Evolutionary conservation across 306 rosid species (phyloP).

Genomic region (Trifolium dubium): DNA sequence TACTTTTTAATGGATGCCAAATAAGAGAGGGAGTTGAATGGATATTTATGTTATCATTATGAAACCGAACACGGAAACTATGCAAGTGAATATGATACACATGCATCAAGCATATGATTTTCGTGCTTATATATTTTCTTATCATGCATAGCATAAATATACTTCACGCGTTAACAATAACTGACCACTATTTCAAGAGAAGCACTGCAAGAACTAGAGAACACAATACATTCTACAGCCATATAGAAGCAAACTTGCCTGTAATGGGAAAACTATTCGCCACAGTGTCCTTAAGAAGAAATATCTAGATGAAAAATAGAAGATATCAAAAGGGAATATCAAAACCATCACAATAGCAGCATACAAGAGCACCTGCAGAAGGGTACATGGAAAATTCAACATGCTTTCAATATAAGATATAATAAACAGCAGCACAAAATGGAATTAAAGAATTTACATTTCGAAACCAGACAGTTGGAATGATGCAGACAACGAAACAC

Average conservation of each 20-base stretch:
- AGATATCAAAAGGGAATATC: conserved; percentile 94
- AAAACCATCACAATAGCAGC: conserved; percentile 74
- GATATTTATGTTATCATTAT: conserved; percentile 8
- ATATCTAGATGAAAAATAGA: conserved; percentile 88
- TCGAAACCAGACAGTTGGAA: background rate
- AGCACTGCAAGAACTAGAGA: conserved; percentile 2
- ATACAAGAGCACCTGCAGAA: conserved; percentile 92
- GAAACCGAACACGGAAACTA: conserved; percentile 20
- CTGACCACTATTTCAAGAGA: conserved; percentile 32
- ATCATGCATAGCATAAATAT: conserved; percentile 30
- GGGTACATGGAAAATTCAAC: conserved; percentile 47
- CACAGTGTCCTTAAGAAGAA: conserved; percentile 89
- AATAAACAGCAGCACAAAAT: conserved; percentile 32
- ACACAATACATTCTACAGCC: background rate
- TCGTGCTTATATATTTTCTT: conserved; percentile 17
- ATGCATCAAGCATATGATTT: conserved; percentile 23
- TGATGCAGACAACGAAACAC: conserved; percentile 30
- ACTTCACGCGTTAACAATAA: conserved; percentile 16
- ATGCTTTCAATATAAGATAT: conserved; percentile 34
- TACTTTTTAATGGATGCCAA: conserved; percentile 25
- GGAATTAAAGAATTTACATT: conserved; percentile 29
- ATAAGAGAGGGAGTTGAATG: conserved; percentile 1
- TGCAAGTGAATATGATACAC: conserved; percentile 22
- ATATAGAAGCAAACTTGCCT: conserved; percentile 67
- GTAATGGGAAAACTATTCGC: conserved; percentile 90